Base-by-base conservation (phyloP, 306 rosid species). In the Abrus precatorius region DNA sequence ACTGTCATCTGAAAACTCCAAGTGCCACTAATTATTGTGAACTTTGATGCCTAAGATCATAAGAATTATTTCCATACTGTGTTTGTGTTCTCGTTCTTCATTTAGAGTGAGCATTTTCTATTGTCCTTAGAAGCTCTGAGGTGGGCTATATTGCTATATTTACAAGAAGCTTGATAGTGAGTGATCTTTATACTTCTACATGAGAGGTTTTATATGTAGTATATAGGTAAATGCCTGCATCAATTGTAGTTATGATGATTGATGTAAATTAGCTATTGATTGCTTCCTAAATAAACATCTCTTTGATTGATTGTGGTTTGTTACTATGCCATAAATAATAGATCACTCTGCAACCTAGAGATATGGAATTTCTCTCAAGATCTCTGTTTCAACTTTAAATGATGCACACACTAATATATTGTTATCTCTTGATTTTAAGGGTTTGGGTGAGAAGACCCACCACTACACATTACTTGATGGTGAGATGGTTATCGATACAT, bases 391-490 rank as follows among this genome's bases (percentile, higher is more conserved):
- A 5, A 74, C 9, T 13, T 82, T 60, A 48, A 48, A 80, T 79
- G 72, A 61, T 66, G 66, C 75, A 11, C 30, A 66, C 52, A 54
- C 85, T 95, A 90, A 89, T 84, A 63, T 45, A 68, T 79, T 70
- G 64, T 50, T 81, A n/a, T 82, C 8, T 89, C 75, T 82, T 86
- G 72, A n/a, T 82, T 88, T 12, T 7, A 73, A 96, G 98, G 97
- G 87, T 66, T 79, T 84, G 86, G 90, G 88, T 7, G 99, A 96
- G 87, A 96, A 88, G 90, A 89, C 89, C 76, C 98, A 96, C 82
- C 97, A 96, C 81, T 96, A 63, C 81, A 93, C 98, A 7, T 88
- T 96, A 81, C 97, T 96, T 82, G 99, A 96, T 86, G 99, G 99
- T 59, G 99, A 96, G 89, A 96, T 96, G 99, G 83, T 96, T 79